Percentiles rank a stretch among this genome's conserved stretches.
phyloP scores from a whole-genome alignment of 1,284 basidiomycete genomes.

The Apiotrichum gracile region DNA sequence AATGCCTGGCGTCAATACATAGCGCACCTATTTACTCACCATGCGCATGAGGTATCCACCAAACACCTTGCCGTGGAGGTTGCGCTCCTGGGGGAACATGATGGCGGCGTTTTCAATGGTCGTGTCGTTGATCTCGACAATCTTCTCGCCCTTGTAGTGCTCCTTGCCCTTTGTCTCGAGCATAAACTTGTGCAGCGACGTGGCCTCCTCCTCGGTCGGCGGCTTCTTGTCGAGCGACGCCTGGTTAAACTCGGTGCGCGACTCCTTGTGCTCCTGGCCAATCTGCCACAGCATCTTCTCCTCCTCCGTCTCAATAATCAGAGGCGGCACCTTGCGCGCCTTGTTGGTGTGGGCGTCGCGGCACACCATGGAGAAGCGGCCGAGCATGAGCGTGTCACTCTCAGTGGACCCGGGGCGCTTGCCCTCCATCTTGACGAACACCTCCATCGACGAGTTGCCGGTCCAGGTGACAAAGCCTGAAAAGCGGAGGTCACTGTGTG shows the following conservation, averaged over 20 bases:
- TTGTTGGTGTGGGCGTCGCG: constrained; percentile 63
- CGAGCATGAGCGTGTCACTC: constrained; percentile 54
- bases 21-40: constrained; percentile 40
- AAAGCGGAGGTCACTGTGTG: constrained; percentile 60
- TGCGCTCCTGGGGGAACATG: constrained; percentile 81
- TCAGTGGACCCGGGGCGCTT: constrained; percentile 50
- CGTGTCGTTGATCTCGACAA: constrained; percentile 43
- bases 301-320: constrained; percentile 58
- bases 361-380: constrained; percentile 76
- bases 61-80: constrained; percentile 75
- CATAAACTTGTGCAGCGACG: constrained; percentile 62
- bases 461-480: constrained; percentile 75
- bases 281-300: constrained; percentile 60
- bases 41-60: constrained; percentile 63
- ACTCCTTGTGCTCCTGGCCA: constrained; percentile 60
- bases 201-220: constrained; percentile 63
- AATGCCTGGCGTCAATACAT: constrained; percentile 1
- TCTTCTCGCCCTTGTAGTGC: constrained; percentile 30
- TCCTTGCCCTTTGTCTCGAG: constrained; percentile 49
- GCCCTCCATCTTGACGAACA: constrained; percentile 72
- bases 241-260: constrained; percentile 54
- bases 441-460: constrained; percentile 70
- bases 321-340: constrained; percentile 60
- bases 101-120: constrained; percentile 45
- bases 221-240: constrained; percentile 64